Evolutionary conservation across 306 rosid species (phyloP).

Genomic region (Pyrus betulifolia): DNA sequence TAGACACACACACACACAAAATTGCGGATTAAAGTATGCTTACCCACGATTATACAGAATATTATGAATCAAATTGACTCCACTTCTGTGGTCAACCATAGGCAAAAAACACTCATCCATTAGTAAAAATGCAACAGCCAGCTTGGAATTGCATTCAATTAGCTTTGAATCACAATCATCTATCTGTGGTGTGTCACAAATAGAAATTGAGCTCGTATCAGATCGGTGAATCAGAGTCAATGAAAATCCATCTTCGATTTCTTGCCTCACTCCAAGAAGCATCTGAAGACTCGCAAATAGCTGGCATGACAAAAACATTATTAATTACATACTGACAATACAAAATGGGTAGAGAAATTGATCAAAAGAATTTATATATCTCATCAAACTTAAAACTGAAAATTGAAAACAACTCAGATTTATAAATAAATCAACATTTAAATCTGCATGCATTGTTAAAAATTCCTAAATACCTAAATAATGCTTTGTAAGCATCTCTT

Average conservation of each 20-base stretch:
- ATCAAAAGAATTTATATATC: not conserved
- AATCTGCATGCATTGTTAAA: not conserved
- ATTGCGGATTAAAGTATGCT: conserved; percentile 20
- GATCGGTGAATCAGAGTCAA: conserved; percentile 63
- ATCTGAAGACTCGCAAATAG: conserved; percentile 49
- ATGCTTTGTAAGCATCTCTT: not conserved
- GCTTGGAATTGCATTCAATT: conserved; percentile 78
- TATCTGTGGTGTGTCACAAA: conserved; percentile 33
- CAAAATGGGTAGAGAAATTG: conserved; percentile 7
- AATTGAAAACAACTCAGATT: not conserved
- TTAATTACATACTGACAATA: not conserved
- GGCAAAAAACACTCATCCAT: conserved; percentile 98
- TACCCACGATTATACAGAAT: conserved; percentile 80
- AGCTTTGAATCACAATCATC: conserved; percentile 57
- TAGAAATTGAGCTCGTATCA: conserved; percentile 44
- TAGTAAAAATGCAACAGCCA: conserved; percentile 73
- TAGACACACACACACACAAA: not conserved
- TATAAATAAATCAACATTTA: not conserved
- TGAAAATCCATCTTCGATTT: conserved; percentile 77
- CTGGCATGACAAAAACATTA: conserved; percentile 42
- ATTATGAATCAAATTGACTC: conserved; percentile 74
- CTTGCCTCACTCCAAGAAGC: conserved; percentile 79
- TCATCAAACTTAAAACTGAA: not conserved
- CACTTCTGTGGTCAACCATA: conserved; percentile 78
- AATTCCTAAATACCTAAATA: not conserved